Evolutionary conservation across 441 rosid genomes (phyloP).

Genomic region (Erodium moschatum): DNA sequence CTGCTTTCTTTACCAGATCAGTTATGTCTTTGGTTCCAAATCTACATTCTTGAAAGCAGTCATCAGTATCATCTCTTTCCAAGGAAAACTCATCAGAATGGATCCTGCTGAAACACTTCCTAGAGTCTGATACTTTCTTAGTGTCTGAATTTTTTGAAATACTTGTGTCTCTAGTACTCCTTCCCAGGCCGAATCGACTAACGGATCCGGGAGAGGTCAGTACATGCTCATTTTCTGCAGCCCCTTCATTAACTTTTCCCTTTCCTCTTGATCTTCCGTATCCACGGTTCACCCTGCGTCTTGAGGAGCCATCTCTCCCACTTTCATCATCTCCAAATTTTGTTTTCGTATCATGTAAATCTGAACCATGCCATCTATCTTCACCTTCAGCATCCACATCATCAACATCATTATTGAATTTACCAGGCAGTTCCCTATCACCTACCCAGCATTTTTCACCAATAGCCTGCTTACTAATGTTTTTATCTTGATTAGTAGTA

Average conservation of each 20-base stretch:
- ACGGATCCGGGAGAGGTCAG: slow-evolving; percentile 60
- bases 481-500: slow-evolving; percentile 35
- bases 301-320: slow-evolving; percentile 66
- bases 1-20: slow-evolving; percentile 71
- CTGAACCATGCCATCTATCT: slow-evolving; percentile 40
- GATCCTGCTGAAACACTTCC: slow-evolving; percentile 34
- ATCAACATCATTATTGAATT: slow-evolving; percentile 32
- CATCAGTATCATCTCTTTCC: slow-evolving; percentile 68
- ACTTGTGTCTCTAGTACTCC: slow-evolving; percentile 45
- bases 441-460: slow-evolving; percentile 27
- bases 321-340: slow-evolving; percentile 62
- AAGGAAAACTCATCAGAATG: slow-evolving; percentile 34
- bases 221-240: slow-evolving; percentile 48
- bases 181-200: slow-evolving; percentile 41
- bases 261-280: slow-evolving; percentile 59
- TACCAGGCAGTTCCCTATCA: slow-evolving; percentile 42
- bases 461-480: slow-evolving; percentile 25
- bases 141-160: slow-evolving; percentile 40
- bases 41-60: slow-evolving; percentile 69
- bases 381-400: slow-evolving; percentile 40
- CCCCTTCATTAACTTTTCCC: slow-evolving; percentile 56
- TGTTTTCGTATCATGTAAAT: slow-evolving; percentile 39
- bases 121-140: slow-evolving; percentile 46
- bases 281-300: slow-evolving; percentile 54
- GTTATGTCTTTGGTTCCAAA: slow-evolving; percentile 74